Evolutionary conservation across 345 rosid genomes (phyloP).

Genomic region (Nasturtium officinale): DNA sequence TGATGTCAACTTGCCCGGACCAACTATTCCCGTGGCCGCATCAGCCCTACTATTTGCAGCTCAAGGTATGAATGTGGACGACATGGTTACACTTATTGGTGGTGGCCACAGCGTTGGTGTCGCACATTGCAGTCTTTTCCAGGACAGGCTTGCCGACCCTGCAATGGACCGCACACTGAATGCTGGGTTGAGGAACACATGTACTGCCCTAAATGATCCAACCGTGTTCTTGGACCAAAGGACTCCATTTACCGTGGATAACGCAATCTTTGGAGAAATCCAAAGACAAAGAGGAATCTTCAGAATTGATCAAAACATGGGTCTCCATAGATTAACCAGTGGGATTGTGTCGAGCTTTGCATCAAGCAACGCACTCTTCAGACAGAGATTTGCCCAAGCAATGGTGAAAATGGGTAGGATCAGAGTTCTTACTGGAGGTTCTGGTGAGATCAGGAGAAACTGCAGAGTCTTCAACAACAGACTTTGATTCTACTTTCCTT

Average conservation of each 20-base stretch:
- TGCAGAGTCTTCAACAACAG: conserved; percentile 58
- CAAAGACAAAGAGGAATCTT: conserved; percentile 54
- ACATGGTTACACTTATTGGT: conserved; percentile 68
- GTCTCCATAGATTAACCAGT: conserved; percentile 46
- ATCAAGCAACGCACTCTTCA: conserved; percentile 39
- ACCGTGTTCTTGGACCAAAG: conserved; percentile 64
- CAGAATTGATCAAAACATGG: conserved; percentile 66
- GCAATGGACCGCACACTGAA: conserved; percentile 56
- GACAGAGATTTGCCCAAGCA: conserved; percentile 55
- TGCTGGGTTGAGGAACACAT: conserved; percentile 46
- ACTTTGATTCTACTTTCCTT: conserved; percentile 23
- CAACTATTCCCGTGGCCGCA: conserved; percentile 47
- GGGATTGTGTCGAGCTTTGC: conserved; percentile 54
- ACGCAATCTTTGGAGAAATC: conserved; percentile 52
- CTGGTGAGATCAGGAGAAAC: conserved; percentile 64
- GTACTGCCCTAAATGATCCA: conserved; percentile 52
- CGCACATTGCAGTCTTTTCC: conserved; percentile 63
- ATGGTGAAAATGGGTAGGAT: conserved; percentile 63
- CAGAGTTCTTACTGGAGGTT: conserved; percentile 55
- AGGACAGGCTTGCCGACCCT: conserved; percentile 57
- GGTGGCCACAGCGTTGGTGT: conserved; percentile 84
- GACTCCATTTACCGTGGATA: conserved; percentile 55
- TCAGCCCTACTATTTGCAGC: conserved; percentile 47
- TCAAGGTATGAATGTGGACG: conserved; percentile 51
- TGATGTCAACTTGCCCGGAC: conserved; percentile 68